These are phyloP conservation scores for Paraphaeosphaeria minitans DNA, from an alignment of 2,329 filamentous ascomycete species.

Conservation along the genomic window DNA sequence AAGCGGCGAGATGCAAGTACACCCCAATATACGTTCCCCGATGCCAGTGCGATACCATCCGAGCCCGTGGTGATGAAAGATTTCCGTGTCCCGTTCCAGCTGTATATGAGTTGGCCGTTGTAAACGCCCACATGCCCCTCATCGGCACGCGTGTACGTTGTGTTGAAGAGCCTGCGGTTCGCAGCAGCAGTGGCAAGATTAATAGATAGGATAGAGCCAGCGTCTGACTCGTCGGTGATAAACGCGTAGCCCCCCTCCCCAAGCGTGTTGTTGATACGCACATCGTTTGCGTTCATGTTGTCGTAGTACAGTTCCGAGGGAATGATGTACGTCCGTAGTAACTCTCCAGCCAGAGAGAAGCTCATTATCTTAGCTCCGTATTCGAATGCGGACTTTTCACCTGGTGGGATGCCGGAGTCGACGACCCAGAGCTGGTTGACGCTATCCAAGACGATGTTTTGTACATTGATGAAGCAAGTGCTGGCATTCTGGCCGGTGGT, in stretches of 20 bases:
- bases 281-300: constrained; percentile 50
- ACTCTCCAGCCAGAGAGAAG: constrained; percentile 44
- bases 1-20: constrained; percentile 49
- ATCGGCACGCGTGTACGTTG: constrained; percentile 47
- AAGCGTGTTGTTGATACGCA: constrained; percentile 52
- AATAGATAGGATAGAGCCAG: constrained; percentile 47
- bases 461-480: constrained; percentile 54
- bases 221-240: constrained; percentile 48
- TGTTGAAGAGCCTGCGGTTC: constrained; percentile 46
- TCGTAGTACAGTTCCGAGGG: constrained; percentile 42
- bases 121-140: constrained; percentile 49
- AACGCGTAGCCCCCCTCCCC: constrained; percentile 49
- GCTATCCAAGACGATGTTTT: constrained; percentile 52
- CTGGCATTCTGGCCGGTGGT: constrained; percentile 44
- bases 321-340: constrained; percentile 47
- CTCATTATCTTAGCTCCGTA: constrained; percentile 52
- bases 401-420: constrained; percentile 48
- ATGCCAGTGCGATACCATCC: constrained; percentile 49
- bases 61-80: constrained; percentile 38
- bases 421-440: constrained; percentile 49
- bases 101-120: constrained; percentile 40
- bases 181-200: constrained; percentile 45
- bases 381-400: constrained; percentile 33
- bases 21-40: constrained; percentile 52
- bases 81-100: constrained; percentile 45